Evolutionary conservation across 2,329 filamentous ascomycete genomes (phyloP), one percentile per base, ranked within the genome.

Genomic region (Calonectria pauciramosa): DNA sequence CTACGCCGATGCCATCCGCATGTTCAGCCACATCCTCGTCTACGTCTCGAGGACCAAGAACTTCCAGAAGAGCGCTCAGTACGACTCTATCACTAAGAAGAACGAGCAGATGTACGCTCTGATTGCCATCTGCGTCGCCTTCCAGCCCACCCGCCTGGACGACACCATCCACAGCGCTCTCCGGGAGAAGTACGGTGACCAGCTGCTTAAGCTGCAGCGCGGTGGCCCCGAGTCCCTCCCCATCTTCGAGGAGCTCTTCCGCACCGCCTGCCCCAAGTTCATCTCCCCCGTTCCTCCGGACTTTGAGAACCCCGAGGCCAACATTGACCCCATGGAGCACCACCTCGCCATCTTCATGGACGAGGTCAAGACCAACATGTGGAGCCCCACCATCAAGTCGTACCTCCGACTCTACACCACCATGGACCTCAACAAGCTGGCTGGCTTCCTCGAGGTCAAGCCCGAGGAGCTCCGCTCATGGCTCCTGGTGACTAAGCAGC

Each of bases 81-180:
- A 98, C 89, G 97, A 99, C 87, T 97, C 95, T 77, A 98, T 99
- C 87, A 96, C 95, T 83, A 99, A 99, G 94, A 99, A 99, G 93
- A 99, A 98, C 87, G 97, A 99, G 87, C 97, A 99, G 91, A 99
- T 99, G 96, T 98, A 98, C 86, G 97, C 97, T 49, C 92, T 99
- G 80, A 97, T 99, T 82, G 96, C 97, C 86, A 99, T 99, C 89
- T 99, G 97, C 87, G 96, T 99, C 72, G 96, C 97, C 79, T 98
- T 99, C 91, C 95, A 98, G 88, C 97, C 97, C 73, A 99, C 96
- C 72, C 93, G 97, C 81, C 93, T 99, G 82, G 97, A 99, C 85
- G 97, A 99, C 90, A 99, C 96, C 84, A 98, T 99, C 89, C 97
- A 99, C 93, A 97, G 95, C 76, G 96, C 96, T 77, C 93, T 99